Conservation (phyloP, 2,329 filamentous ascomycete species). For the Exophiala viscosa region DNA sequence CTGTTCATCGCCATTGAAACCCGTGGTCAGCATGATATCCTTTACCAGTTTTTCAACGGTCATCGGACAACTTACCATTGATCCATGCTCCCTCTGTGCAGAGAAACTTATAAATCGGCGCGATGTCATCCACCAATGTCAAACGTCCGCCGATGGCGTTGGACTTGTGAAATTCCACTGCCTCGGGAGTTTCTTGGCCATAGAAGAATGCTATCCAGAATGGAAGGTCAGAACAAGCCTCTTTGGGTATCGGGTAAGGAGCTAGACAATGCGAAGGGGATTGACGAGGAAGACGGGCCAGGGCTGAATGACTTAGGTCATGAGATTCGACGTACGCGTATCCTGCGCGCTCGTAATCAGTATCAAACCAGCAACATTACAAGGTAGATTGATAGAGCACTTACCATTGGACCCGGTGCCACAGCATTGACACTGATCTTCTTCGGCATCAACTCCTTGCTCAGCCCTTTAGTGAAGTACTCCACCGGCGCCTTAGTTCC, state of each 20-base stretch:
- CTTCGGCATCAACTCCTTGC: constrained; percentile 31
- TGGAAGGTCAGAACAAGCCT: background rate
- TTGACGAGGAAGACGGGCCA: background rate
- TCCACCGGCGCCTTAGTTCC: constrained; percentile 43
- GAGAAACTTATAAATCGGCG: constrained; percentile 45
- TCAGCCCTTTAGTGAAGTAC: constrained; percentile 35
- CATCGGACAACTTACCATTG: constrained; percentile 34
- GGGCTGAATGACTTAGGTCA: background rate
- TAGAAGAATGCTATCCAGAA: constrained; percentile 44
- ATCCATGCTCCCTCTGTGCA: constrained; percentile 46
- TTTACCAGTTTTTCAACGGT: background rate
- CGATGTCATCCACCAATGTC: constrained; percentile 44
- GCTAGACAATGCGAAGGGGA: background rate
- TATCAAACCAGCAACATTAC: background rate
- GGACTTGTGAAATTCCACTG: constrained; percentile 45
- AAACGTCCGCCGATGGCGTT: constrained; percentile 42
- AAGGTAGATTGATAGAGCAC: background rate
- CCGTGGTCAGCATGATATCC: background rate
- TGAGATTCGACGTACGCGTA: too few species aligned
- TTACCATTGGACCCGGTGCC: constrained; percentile 41
- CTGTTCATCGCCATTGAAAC: background rate
- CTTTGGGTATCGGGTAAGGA: too few species aligned
- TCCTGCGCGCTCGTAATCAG: constrained; percentile 6
- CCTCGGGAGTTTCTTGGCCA: constrained; percentile 41
- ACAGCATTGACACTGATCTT: constrained; percentile 39